A percentile compares a stretch with the other conserved stretches of the same genome.
phyloP scores from a whole-genome alignment of 2,329 filamentous ascomycete species.

The Aspergillus texensis region DNA sequence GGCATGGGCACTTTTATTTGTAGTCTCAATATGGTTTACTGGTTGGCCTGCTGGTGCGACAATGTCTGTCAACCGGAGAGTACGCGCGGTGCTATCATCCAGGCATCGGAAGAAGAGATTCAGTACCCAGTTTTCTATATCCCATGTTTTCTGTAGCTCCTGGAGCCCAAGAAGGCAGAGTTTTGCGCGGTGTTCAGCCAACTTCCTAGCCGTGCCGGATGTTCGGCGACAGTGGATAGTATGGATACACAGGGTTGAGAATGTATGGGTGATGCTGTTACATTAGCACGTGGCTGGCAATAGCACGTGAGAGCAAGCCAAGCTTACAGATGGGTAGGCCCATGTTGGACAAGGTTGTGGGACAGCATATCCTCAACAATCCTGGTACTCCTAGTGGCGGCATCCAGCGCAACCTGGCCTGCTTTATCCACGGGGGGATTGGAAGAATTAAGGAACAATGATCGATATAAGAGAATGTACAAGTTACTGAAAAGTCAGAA shows the following conservation, averaged over 20 bases:
- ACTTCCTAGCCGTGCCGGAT: slow-evolving; percentile 42
- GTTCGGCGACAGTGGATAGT: slow-evolving; percentile 46
- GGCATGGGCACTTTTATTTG: not conserved
- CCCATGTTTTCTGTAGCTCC: slow-evolving; percentile 54
- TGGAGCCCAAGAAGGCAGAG: slow-evolving; percentile 51
- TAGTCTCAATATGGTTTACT: not conserved
- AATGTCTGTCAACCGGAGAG: slow-evolving; percentile 33
- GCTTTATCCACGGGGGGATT: slow-evolving; percentile 32
- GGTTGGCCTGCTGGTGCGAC: not conserved
- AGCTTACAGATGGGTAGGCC: slow-evolving; percentile 47
- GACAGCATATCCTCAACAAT: slow-evolving; percentile 54
- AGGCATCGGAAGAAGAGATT: slow-evolving; percentile 54
- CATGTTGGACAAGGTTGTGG: slow-evolving; percentile 47
- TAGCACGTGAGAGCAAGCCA: no score
- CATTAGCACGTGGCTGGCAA: not conserved
- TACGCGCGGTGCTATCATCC: slow-evolving; percentile 48
- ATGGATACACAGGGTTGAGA: slow-evolving; percentile 54
- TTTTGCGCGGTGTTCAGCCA: slow-evolving; percentile 54
- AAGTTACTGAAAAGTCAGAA: slow-evolving; percentile 39
- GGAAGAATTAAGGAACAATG: slow-evolving; percentile 42
- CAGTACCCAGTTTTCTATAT: slow-evolving; percentile 53
- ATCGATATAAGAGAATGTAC: slow-evolving; percentile 50
- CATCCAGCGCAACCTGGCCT: slow-evolving; percentile 48
- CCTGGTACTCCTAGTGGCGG: slow-evolving; percentile 49
- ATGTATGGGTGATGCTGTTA: slow-evolving; percentile 49